A percentile compares a stretch with the other conserved stretches of the same genome.
phyloP scores from a whole-genome alignment of 1,284 basidiomycete species.

The Rhodotorula sp. region DNA sequence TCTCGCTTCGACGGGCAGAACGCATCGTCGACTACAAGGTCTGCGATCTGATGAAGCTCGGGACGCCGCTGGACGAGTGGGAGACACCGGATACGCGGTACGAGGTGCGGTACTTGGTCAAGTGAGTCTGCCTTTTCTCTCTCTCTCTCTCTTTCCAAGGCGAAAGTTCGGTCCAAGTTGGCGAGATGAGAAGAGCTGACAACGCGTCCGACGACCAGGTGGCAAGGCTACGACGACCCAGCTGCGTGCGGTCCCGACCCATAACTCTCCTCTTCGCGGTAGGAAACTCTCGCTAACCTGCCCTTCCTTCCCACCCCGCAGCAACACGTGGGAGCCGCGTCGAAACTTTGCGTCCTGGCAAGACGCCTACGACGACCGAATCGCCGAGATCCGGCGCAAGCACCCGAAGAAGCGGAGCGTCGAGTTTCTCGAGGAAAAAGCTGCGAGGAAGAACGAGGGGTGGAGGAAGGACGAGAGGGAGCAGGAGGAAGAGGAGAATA shows the following conservation, averaged over 20 bases:
- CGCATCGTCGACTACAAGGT: conserved; percentile 5
- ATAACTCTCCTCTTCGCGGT: background rate
- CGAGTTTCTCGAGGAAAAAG: background rate
- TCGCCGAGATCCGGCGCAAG: background rate
- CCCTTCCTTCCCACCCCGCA: background rate
- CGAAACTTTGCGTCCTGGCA: background rate
- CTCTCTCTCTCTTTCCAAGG: no score
- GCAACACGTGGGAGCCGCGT: conserved; percentile 16
- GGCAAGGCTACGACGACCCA: background rate
- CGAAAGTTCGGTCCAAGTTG: no score
- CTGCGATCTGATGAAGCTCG: background rate
- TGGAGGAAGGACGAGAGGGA: background rate
- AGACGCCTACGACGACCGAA: background rate
- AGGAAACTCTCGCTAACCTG: background rate
- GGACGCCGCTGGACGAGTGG: background rate
- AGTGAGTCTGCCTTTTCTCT: background rate
- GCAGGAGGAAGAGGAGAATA: background rate
- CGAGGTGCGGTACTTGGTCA: conserved; percentile 7
- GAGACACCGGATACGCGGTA: background rate
- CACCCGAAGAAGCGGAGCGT: no score
- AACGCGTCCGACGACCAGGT: background rate
- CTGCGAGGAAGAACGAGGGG: background rate
- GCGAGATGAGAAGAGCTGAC: no score
- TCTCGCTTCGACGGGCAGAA: background rate
- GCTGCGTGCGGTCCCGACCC: background rate